Evolutionary conservation across 306 rosid species (phyloP), one percentile per base, ranked within the genome.

Genomic region (Medicago ruthenica): DNA sequence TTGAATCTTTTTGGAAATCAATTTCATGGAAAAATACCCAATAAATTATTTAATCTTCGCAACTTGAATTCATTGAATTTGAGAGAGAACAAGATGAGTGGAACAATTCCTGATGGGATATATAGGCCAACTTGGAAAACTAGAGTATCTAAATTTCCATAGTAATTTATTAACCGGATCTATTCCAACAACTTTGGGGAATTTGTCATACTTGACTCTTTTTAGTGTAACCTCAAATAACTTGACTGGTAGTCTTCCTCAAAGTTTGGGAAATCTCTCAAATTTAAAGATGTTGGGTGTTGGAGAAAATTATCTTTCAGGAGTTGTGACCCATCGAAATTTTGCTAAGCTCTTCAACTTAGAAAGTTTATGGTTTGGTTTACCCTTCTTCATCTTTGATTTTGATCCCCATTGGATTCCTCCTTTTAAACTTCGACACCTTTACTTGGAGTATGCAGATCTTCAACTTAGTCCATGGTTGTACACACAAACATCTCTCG

Each of bases 351-450:
- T 67, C 7, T 21, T 7, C 7, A 44, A 67, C 2, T 44, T 44
- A 67, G 0, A 22, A 22, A 0, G 0, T 0, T 44, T 42, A 21
- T 8, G 0, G 4, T 44, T 67, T 13, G 14, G 40, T 44, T 67
- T 58, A 21, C 73, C 73, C 1, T 67, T 2, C 2, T 22, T 42
- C 0, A 4, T 7, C 14, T 44, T 67, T 20, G 21, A 67, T 6
- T 67, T 67, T 67, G 41, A 45, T 21, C 57, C 73, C 8, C 15
- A 67, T 1, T 67, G 57, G 73, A 45, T 14, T 45, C 73, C 73
- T 21, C 73, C 73, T 7, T 67, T 67, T 45, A 2, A 44, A 67
- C 73, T 67, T 14, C 2, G 13, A 4, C 0, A 0, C 0, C 21
- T 67, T 0, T 0, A 0, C 0, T 22, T 67, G 20, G 8, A 7